Base-by-base conservation (phyloP, 2,329 filamentous ascomycete genomes). In the Rhynchosporium agropyri region DNA sequence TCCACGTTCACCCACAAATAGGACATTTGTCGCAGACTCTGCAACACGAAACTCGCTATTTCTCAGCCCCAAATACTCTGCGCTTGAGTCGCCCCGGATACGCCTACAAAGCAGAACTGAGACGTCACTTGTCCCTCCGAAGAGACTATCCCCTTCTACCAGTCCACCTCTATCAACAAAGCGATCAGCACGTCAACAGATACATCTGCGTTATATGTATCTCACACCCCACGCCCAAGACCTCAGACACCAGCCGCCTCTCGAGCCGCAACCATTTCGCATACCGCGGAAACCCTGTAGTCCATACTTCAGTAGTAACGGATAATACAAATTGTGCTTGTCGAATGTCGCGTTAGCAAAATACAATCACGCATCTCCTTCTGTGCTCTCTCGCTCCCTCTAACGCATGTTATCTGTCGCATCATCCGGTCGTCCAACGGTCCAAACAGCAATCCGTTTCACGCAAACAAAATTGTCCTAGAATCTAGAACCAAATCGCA, bases 201-300 rank as follows among this genome's bases (percentile, higher is more conserved):
- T 70, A 74, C 69, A 74, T 69, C 70, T 74, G 74, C 69, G 72
- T 74, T 75, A 72, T 74, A 75, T 75, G 74, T 75, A 75, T 75
- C 72, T 75, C 72, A 74, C 69, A 73, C 73, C 73, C 88, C 78
- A 84, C 76, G 86, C 86, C 87, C 87, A 90, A 90, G 88, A 92
- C 88, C 92, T 91, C 88, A 91, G 89, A 91, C 89, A 94, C 89
- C 88, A 89, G 83, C 88, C 89, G 86, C 91, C 91, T 84, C 87
- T 91, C 84, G 91, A 92, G 90, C 91, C 96, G 90, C 92, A 93
- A 87, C 84, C 89, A 86, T 96, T 96, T 91, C 92, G 92, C 87
- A 92, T 91, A 90, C 85, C 88, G 88, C 89, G 90, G 85, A 96
- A 91, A 88, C 90, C 88, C 84, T 91, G 91, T 90, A 93, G 90